A percentile compares a stretch with the other conserved stretches of the same genome.
These are phyloP conservation scores for Galeopsis tetrahit DNA, from an alignment of 257 asterid species.

Conservation along the genomic window DNA sequence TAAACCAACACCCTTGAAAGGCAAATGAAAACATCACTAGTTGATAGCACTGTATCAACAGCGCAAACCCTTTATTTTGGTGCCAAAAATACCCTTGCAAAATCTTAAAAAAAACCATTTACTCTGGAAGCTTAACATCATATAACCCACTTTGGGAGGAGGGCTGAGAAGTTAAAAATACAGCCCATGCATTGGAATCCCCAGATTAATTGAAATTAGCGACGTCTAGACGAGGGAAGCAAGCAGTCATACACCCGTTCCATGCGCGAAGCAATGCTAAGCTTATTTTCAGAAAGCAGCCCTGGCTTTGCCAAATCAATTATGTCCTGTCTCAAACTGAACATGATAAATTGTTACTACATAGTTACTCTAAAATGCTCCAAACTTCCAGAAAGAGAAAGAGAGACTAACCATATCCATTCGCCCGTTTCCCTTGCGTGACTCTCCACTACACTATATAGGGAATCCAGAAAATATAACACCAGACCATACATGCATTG, in stretches of 20 bases:
- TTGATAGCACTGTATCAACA: background rate
- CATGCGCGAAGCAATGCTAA: slow-evolving; percentile 66
- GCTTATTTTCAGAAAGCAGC: slow-evolving; percentile 56
- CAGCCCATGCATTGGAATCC: background rate
- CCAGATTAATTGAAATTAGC: slow-evolving; percentile 27
- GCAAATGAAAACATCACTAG: no score
- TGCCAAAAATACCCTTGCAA: background rate
- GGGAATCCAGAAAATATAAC: slow-evolving; percentile 80
- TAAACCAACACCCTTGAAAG: no score
- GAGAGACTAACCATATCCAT: slow-evolving; percentile 77
- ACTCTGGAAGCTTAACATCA: background rate
- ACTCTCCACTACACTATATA: slow-evolving; percentile 74
- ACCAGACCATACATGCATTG: slow-evolving; percentile 80
- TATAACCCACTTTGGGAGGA: no score
- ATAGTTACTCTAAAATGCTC: background rate
- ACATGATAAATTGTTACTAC: slow-evolving; percentile 26
- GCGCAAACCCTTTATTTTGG: background rate
- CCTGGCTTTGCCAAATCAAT: slow-evolving; percentile 85
- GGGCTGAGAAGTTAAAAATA: background rate
- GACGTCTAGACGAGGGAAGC: slow-evolving; percentile 70
- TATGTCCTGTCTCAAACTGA: slow-evolving; percentile 87
- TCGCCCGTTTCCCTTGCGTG: slow-evolving; percentile 91
- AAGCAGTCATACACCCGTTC: slow-evolving; percentile 86
- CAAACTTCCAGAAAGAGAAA: background rate
- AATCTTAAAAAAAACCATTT: background rate